A percentile compares a stretch with the other conserved stretches of the same genome.
Evolutionary conservation across 176 grass and related monocot species (phyloP).

Genomic region (Paspalum notatum): DNA sequence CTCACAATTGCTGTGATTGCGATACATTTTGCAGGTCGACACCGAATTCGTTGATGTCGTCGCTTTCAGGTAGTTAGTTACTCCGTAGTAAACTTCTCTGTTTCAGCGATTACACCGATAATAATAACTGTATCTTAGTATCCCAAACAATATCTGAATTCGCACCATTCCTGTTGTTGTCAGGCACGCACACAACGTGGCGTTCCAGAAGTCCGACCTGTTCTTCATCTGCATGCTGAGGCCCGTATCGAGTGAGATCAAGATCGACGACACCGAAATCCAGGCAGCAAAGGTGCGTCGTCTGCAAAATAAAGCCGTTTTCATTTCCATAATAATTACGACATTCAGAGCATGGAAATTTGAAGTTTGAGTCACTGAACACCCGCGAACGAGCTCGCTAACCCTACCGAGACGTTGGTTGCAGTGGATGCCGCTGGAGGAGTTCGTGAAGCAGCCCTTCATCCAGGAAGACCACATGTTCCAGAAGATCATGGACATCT

Average conservation of each 20-base stretch:
- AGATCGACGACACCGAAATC: slow-evolving; percentile 89
- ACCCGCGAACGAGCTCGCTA: background rate
- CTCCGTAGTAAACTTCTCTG: background rate
- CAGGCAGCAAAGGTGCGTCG: slow-evolving; percentile 79
- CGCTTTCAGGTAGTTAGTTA: slow-evolving; percentile 75
- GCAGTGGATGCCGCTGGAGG: slow-evolving; percentile 88
- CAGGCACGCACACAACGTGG: slow-evolving; percentile 87
- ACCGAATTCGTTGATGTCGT: slow-evolving; percentile 88
- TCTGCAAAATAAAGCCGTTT: too few species aligned
- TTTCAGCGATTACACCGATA: background rate
- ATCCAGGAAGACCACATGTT: slow-evolving; percentile 96
- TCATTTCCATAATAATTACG: too few species aligned
- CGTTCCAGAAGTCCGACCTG: slow-evolving; percentile 93
- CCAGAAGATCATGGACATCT: slow-evolving; percentile 92
- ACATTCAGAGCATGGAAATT: too few species aligned
- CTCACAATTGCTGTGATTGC: slow-evolving; percentile 25
- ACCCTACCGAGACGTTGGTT: background rate
- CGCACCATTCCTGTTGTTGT: background rate
- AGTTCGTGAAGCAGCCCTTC: slow-evolving; percentile 84
- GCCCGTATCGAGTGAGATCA: slow-evolving; percentile 73
- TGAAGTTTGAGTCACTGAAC: too few species aligned
- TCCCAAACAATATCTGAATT: background rate
- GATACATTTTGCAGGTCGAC: slow-evolving; percentile 61
- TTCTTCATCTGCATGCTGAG: slow-evolving; percentile 99
- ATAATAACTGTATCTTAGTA: background rate